Conservation (phyloP, 352 stramenopile species). For the Elongisporangium undulatum region DNA sequence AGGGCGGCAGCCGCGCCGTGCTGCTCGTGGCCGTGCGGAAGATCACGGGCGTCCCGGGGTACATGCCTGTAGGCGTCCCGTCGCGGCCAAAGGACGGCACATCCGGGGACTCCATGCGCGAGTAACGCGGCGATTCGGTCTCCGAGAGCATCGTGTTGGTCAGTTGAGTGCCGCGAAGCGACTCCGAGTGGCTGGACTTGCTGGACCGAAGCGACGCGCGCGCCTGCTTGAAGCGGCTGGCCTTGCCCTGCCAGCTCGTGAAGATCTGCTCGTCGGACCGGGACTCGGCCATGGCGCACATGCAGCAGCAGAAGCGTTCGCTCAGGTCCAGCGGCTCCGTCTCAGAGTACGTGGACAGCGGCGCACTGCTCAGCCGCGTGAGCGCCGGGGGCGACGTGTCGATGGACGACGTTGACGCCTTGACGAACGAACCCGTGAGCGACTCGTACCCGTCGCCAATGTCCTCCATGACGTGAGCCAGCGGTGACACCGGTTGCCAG, state of each 20-base stretch:
- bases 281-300: constrained; percentile 27
- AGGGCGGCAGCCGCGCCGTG: background rate
- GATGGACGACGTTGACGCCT: background rate
- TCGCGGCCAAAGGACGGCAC: background rate
- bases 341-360: constrained; percentile 5
- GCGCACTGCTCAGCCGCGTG: constrained; percentile 7
- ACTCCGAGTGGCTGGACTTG: background rate
- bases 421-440: background rate
- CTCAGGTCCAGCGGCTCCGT: constrained; percentile 1
- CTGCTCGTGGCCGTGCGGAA: background rate
- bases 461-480: constrained; percentile 12
- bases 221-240: background rate
- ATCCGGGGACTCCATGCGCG: background rate
- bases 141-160: background rate
- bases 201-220: background rate
- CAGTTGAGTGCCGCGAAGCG: background rate
- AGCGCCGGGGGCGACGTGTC: background rate
- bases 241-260: constrained; percentile 19
- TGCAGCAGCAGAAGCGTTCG: constrained; percentile 31
- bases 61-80: background rate
- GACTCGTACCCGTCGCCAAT: constrained; percentile 3
- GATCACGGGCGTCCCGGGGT: background rate
- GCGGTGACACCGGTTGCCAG: constrained; percentile 17
- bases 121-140: background rate
- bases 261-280: constrained; percentile 40